Conservation (phyloP, 2,329 filamentous ascomycete species). For the Emmonsiellopsis sp. region DNA sequence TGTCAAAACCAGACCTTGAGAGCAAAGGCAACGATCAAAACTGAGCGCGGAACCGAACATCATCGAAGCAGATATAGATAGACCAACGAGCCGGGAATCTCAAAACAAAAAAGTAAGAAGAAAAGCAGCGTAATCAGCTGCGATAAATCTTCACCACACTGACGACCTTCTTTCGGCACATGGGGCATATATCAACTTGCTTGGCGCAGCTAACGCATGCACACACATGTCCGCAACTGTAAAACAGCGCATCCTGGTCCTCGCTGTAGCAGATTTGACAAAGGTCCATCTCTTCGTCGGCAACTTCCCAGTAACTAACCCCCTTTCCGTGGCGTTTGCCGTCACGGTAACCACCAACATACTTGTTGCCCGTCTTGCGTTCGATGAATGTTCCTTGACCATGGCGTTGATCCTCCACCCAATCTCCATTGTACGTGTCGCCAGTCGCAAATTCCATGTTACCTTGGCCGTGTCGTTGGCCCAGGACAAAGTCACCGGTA, state of each 20-base stretch:
- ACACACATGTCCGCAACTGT: slow-evolving; percentile 54
- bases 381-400: slow-evolving; percentile 50
- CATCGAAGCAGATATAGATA: neutral
- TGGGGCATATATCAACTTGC: slow-evolving; percentile 50
- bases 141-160: slow-evolving; percentile 49
- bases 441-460: slow-evolving; percentile 48
- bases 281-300: slow-evolving; percentile 49
- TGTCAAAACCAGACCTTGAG: too few species aligned
- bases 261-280: slow-evolving; percentile 56
- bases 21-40: neutral
- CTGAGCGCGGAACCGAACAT: neutral
- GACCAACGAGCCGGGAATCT: neutral
- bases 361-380: slow-evolving; percentile 49
- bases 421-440: slow-evolving; percentile 39
- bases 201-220: slow-evolving; percentile 51
- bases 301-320: slow-evolving; percentile 53
- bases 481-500: slow-evolving; percentile 44
- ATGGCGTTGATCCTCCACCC: slow-evolving; percentile 38
- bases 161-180: slow-evolving; percentile 49
- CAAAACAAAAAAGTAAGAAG: neutral
- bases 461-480: slow-evolving; percentile 46
- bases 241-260: slow-evolving; percentile 51
- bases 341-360: slow-evolving; percentile 51
- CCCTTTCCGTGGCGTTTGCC: slow-evolving; percentile 53
- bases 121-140: slow-evolving; percentile 19